These are phyloP conservation scores for Gossypium raimondii DNA, from an alignment of 345 rosid species.

Conservation along the genomic window DNA sequence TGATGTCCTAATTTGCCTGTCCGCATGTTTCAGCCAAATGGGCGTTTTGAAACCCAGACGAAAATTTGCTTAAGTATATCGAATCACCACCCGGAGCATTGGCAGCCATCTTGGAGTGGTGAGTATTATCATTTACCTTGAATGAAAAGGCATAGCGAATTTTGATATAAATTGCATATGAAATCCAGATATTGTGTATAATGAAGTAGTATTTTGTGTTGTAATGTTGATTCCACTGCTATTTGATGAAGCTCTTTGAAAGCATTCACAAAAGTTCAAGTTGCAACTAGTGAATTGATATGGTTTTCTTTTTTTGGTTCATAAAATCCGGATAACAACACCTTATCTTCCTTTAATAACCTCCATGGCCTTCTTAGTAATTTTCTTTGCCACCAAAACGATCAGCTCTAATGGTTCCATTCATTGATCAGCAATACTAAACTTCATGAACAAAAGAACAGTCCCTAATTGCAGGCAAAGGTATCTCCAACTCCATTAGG, in stretches of 20 bases:
- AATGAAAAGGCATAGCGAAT: background rate
- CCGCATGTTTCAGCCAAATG: slow-evolving; percentile 59
- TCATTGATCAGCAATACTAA: background rate
- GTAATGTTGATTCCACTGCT: background rate
- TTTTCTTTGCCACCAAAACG: too few relatives aligned
- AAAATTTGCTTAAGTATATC: slow-evolving; percentile 96
- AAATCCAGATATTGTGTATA: background rate
- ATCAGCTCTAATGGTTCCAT: background rate
- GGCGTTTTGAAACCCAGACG: slow-evolving; percentile 90
- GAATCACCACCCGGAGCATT: slow-evolving; percentile 96
- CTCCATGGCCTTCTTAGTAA: background rate
- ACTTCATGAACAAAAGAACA: background rate
- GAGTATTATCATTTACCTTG: slow-evolving; percentile 16
- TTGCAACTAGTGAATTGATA: background rate
- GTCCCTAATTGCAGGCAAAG: background rate
- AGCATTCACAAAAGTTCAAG: background rate
- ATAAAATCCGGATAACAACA: background rate
- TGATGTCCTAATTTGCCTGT: slow-evolving; percentile 15
- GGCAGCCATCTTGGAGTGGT: slow-evolving; percentile 99
- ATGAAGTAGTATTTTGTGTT: background rate
- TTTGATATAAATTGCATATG: background rate
- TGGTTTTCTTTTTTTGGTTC: background rate
- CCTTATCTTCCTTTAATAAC: background rate
- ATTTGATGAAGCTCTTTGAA: background rate
- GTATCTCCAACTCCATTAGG: background rate